These are phyloP conservation scores for Anastatica hierochuntica DNA, from an alignment of 345 rosid species.

Conservation along the genomic window DNA sequence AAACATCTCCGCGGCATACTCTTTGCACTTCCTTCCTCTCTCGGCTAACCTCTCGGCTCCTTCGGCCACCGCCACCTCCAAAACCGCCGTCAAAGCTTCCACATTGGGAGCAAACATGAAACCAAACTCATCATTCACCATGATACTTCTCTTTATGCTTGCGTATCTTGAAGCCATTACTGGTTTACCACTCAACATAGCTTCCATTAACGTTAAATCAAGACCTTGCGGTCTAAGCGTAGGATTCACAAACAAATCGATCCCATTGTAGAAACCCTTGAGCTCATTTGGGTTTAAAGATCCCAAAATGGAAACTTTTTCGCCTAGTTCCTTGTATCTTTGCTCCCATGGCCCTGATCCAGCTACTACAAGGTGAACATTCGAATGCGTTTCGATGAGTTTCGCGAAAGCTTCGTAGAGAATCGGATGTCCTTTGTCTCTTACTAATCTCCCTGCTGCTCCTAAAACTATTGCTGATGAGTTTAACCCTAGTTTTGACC, in stretches of 20 bases:
- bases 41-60: conserved; percentile 52
- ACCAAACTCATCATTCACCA: conserved; percentile 79
- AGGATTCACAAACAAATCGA: conserved; percentile 78
- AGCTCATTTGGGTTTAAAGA: conserved; percentile 52
- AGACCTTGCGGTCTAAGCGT: conserved; percentile 92
- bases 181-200: conserved; percentile 88
- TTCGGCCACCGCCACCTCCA: conserved; percentile 51
- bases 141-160: conserved; percentile 71
- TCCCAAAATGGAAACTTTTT: conserved; percentile 51
- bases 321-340: conserved; percentile 60
- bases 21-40: conserved; percentile 60
- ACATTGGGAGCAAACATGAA: conserved; percentile 82
- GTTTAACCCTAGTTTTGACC: conserved; percentile 48
- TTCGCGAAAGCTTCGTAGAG: conserved; percentile 53
- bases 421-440: conserved; percentile 87
- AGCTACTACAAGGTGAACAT: conserved; percentile 56
- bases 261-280: conserved; percentile 60
- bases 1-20: conserved; percentile 74
- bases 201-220: conserved; percentile 85
- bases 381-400: conserved; percentile 29
- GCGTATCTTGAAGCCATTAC: conserved; percentile 86
- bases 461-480: conserved; percentile 58
- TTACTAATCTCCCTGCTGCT: conserved; percentile 83
- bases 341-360: conserved; percentile 91
- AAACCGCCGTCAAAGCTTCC: conserved; percentile 49